phyloP scores from a whole-genome alignment of 306 rosid genomes.

The Glycine latifolia region DNA sequence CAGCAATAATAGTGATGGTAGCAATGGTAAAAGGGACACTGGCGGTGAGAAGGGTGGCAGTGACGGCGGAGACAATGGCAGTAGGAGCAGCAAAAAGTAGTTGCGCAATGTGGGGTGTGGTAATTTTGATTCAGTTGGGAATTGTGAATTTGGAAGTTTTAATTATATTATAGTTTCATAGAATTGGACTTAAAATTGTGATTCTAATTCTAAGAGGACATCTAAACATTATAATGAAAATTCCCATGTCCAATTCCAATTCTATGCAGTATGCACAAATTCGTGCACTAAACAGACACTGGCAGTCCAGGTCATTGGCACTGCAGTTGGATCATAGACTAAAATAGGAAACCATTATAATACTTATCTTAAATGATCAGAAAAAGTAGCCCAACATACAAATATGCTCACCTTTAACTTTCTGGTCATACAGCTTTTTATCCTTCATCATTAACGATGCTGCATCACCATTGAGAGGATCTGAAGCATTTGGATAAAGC shows the following conservation, averaged over 20 bases:
- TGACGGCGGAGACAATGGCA: background rate
- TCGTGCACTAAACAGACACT: background rate
- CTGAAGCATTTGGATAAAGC: conserved; percentile 97
- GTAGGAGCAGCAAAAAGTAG: background rate
- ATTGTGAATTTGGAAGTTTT: background rate
- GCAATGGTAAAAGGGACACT: too few relatives aligned
- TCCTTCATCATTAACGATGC: conserved; percentile 98
- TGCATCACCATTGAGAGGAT: conserved; percentile 97
- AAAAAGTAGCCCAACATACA: conserved; percentile 9
- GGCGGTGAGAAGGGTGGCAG: background rate
- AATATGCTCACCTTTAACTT: conserved; percentile 82
- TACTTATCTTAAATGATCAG: background rate
- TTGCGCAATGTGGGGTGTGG: background rate
- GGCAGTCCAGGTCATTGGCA: conserved; percentile 2
- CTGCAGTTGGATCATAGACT: conserved; percentile 9
- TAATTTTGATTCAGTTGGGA: background rate
- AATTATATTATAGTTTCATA: background rate
- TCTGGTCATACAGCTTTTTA: conserved; percentile 76
- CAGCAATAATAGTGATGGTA: background rate
- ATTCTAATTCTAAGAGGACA: background rate
- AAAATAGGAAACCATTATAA: background rate
- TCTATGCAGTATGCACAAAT: conserved; percentile 2
- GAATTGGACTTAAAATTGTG: background rate
- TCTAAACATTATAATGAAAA: background rate
- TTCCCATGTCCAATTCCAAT: background rate